phyloP scores from a whole-genome alignment of 371 early-diverging fungal genomes.

The Mortierella sp. region DNA sequence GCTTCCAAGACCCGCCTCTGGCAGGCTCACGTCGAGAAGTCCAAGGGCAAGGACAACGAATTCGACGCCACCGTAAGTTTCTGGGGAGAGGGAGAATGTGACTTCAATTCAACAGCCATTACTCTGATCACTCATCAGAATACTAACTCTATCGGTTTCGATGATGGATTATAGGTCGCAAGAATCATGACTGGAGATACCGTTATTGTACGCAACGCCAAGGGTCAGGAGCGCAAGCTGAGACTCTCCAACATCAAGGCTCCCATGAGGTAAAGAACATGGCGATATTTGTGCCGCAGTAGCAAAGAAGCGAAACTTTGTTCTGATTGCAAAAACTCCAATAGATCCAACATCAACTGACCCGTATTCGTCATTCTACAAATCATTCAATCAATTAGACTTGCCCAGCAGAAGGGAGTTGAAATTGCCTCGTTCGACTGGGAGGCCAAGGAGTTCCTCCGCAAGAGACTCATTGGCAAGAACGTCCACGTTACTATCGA shows the following conservation, averaged over 20 bases:
- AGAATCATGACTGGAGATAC: slow-evolving; percentile 88
- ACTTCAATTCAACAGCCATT: neutral
- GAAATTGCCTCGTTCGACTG: slow-evolving; percentile 88
- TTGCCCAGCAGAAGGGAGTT: slow-evolving; percentile 78
- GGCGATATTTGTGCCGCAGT: neutral
- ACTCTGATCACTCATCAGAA: neutral
- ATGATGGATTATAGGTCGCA: slow-evolving; percentile 27
- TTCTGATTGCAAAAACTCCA: neutral
- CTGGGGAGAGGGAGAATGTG: neutral
- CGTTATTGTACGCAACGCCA: slow-evolving; percentile 70
- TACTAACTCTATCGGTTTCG: neutral
- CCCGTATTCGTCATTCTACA: neutral
- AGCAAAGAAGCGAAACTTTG: neutral
- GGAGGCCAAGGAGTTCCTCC: slow-evolving; percentile 90
- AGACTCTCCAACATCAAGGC: slow-evolving; percentile 88
- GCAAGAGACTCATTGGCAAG: slow-evolving; percentile 91
- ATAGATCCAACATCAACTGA: slow-evolving; percentile 3
- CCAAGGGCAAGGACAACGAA: slow-evolving; percentile 51
- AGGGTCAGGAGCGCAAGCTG: slow-evolving; percentile 81
- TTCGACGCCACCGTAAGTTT: slow-evolving; percentile 57
- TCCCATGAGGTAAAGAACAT: slow-evolving; percentile 62
- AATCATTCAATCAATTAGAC: slow-evolving; percentile 19
- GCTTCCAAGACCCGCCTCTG: slow-evolving; percentile 78
- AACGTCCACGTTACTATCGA: slow-evolving; percentile 85
- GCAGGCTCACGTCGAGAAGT: slow-evolving; percentile 72